phyloP scores from a whole-genome alignment of 805 yeast species.

The Blastobotrys americana region DNA sequence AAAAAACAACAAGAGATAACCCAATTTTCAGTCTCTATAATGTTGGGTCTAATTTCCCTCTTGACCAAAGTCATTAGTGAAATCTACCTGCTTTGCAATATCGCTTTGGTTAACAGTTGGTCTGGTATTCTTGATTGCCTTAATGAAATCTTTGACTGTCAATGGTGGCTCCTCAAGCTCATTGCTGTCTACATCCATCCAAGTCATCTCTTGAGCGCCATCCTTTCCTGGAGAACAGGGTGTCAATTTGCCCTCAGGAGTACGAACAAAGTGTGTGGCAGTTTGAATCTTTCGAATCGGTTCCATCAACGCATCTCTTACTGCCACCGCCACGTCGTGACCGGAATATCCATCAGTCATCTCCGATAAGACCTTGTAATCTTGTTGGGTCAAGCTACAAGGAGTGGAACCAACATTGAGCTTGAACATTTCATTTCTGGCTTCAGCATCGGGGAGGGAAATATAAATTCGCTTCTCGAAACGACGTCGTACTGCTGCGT shows the following conservation, averaged over 20 bases:
- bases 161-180: constrained; percentile 86
- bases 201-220: constrained; percentile 79
- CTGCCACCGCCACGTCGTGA: constrained; percentile 93
- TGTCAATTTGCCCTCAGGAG: constrained; percentile 45
- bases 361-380: constrained; percentile 70
- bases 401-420: constrained; percentile 88
- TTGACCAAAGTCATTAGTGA: constrained; percentile 93
- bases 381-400: constrained; percentile 64
- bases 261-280: constrained; percentile 82
- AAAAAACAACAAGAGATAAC: not conserved
- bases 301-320: constrained; percentile 95
- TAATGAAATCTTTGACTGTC: constrained; percentile 84
- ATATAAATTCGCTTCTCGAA: constrained; percentile 93
- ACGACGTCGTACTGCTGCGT: constrained; percentile 94
- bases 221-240: constrained; percentile 98
- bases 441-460: constrained; percentile 89
- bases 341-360: constrained; percentile 98
- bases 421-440: constrained; percentile 89
- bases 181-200: constrained; percentile 88
- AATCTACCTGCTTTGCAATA: constrained; percentile 71
- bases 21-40: not conserved
- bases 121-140: constrained; percentile 82
- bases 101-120: constrained; percentile 92
- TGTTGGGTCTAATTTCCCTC: constrained; percentile 63
- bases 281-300: constrained; percentile 92